Base-by-base conservation (phyloP, 345 rosid species). In the Sisymbrium irio region DNA sequence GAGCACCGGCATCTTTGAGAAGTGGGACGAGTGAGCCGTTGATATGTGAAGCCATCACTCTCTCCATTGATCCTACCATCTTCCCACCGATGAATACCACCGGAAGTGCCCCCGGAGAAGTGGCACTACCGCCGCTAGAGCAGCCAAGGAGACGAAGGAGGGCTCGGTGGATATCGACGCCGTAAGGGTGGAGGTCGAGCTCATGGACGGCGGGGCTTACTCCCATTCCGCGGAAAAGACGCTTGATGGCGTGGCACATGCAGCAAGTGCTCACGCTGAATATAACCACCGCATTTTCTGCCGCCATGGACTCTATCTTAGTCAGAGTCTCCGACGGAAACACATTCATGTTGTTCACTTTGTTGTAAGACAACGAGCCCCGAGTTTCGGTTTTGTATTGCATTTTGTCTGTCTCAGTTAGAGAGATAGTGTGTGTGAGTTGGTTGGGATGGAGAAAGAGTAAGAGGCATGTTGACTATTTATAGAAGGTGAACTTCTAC, bases 1-100 rank as follows among this genome's bases (percentile, higher is more conserved):
- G 97, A n/a, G 97, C 98, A 15, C 98, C 98, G 54, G 96, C 94
- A 46, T 88, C 87, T 80, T 89, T 94, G 54, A 94, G 96, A 53
- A 92, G 90, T 56, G 97, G 97, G 14, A 94, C 88, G 36, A 94
- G 75, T 3, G 93, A 85, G 13, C 97, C 97, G 27, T 89, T 91
- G 65, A 92, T 94, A 75, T 94, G 99, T 47, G 90, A 86, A 44
- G 93, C 93, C 99, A 94, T 86, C 62, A 94, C 95, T 10, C 86
- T 83, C 78, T 94, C 97, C 69, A 94, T 79, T 14, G 97, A 87
- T 5, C 99, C 99, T 0, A 94, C 81, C 77, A 89, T 84, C 83
- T 88, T 88, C 18, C 99, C 99, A 4, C 99, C 97, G 0, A 94
- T 81, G 50, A 89, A 94, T 8, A 94, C 82, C 22, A 77, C 89